These are phyloP conservation scores for Lentinula guzmanii DNA, from an alignment of 768 basidiomycete genomes.

Conservation along the genomic window DNA sequence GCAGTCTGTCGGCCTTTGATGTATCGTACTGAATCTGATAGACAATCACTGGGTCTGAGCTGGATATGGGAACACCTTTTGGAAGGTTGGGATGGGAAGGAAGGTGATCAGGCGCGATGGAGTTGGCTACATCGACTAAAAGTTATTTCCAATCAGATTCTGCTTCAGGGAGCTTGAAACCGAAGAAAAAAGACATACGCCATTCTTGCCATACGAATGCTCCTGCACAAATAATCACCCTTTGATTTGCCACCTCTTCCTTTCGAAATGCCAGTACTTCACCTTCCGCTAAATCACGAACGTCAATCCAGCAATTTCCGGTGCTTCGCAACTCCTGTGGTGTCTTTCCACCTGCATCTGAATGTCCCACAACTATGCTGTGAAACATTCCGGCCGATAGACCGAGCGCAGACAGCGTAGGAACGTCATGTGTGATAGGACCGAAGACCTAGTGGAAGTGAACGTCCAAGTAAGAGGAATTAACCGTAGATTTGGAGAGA, in stretches of 20 bases:
- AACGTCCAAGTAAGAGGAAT: not conserved
- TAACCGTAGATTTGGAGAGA: slow-evolving; percentile 8
- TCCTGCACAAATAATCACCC: slow-evolving; percentile 46
- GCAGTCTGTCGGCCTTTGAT: not conserved
- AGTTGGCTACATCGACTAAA: slow-evolving; percentile 26
- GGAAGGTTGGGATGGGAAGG: slow-evolving; percentile 5
- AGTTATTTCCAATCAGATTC: not conserved
- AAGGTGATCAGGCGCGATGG: not conserved
- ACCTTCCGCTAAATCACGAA: slow-evolving; percentile 51
- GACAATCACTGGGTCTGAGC: not conserved
- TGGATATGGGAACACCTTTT: not conserved
- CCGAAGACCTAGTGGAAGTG: not conserved
- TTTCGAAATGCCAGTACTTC: slow-evolving; percentile 49
- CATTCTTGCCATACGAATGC: slow-evolving; percentile 29
- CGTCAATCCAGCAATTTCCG: slow-evolving; percentile 38
- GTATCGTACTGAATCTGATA: slow-evolving; percentile 1
- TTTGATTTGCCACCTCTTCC: slow-evolving; percentile 46
- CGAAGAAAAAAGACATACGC: slow-evolving; percentile 15
- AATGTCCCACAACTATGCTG: slow-evolving; percentile 14
- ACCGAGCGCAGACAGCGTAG: slow-evolving; percentile 27
- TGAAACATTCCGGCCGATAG: slow-evolving; percentile 27
- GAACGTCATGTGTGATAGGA: slow-evolving; percentile 39
- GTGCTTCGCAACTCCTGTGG: slow-evolving; percentile 13
- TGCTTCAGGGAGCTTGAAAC: not conserved
- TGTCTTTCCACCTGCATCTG: slow-evolving; percentile 10